phyloP scores from a whole-genome alignment of 2,329 filamentous ascomycete species.

The Calonectria pseudoturangicola region DNA sequence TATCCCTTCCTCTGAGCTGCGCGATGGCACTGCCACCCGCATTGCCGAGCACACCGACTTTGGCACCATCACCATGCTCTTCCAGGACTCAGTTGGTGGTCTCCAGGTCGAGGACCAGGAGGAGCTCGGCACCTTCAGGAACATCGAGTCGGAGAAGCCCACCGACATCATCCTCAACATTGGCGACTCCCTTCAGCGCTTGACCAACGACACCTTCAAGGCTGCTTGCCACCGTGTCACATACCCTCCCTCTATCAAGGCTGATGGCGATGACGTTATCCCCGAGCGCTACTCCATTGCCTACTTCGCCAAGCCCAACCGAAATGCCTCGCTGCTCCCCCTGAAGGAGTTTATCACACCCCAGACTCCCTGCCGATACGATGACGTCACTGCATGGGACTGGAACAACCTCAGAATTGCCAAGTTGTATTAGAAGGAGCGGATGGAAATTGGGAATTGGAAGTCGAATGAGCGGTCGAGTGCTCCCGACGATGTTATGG shows the following conservation, averaged over 20 bases:
- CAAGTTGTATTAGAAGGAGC: slow-evolving; percentile 44
- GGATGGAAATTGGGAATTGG: not conserved
- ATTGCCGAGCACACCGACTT: slow-evolving; percentile 60
- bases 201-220: slow-evolving; percentile 60
- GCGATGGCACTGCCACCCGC: slow-evolving; percentile 52
- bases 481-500: not conserved
- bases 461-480: slow-evolving; percentile 4
- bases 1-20: slow-evolving; percentile 55
- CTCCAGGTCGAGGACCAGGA: slow-evolving; percentile 56
- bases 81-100: slow-evolving; percentile 56
- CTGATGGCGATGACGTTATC: slow-evolving; percentile 47
- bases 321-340: slow-evolving; percentile 54
- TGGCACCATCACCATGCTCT: slow-evolving; percentile 58
- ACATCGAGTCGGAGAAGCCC: slow-evolving; percentile 50
- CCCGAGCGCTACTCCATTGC: slow-evolving; percentile 54
- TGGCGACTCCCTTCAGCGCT: slow-evolving; percentile 62
- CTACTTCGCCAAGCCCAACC: slow-evolving; percentile 58
- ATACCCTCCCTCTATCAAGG: slow-evolving; percentile 50
- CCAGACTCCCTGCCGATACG: slow-evolving; percentile 52
- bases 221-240: slow-evolving; percentile 60
- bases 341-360: slow-evolving; percentile 56
- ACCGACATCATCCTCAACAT: slow-evolving; percentile 63
- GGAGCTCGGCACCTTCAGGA: slow-evolving; percentile 50
- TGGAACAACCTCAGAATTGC: slow-evolving; percentile 55
- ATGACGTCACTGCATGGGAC: slow-evolving; percentile 59